Conservation (phyloP, 192 early-diverging fungal genomes). For the Umbelopsis vinacea region DNA sequence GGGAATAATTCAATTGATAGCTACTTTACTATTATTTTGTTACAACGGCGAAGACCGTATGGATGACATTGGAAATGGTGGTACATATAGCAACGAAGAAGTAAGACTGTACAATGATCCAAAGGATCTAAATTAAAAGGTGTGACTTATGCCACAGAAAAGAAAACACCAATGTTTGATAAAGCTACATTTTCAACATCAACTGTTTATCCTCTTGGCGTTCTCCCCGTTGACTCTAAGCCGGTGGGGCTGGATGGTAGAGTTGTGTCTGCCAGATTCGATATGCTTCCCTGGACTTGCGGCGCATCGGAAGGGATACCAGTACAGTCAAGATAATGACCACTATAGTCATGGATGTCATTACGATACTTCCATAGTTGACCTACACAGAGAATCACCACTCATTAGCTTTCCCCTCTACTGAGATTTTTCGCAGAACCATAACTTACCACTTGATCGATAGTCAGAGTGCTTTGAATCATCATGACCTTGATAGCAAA, state of each 20-base stretch:
- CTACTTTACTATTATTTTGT: too few species aligned
- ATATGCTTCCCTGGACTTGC: background rate
- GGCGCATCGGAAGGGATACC: background rate
- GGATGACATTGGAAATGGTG: too few species aligned
- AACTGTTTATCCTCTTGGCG: too few species aligned
- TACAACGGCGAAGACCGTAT: too few species aligned
- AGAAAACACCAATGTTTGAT: too few species aligned
- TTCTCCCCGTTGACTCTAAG: background rate
- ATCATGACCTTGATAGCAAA: constrained; percentile 45
- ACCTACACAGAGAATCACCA: background rate
- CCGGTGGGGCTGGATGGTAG: background rate
- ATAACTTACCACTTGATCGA: constrained; percentile 41
- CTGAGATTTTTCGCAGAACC: background rate
- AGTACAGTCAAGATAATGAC: background rate
- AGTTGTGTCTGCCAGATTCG: background rate
- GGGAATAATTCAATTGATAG: too few species aligned
- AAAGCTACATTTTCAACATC: too few species aligned
- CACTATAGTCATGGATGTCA: background rate
- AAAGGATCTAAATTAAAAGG: too few species aligned
- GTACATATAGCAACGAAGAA: too few species aligned
- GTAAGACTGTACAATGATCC: too few species aligned
- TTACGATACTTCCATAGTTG: background rate
- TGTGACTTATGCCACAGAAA: too few species aligned
- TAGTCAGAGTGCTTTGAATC: constrained; percentile 37
- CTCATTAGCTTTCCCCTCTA: background rate